Base-by-base conservation (phyloP, 768 basidiomycete species). In the Termitomyces sp. region DNA sequence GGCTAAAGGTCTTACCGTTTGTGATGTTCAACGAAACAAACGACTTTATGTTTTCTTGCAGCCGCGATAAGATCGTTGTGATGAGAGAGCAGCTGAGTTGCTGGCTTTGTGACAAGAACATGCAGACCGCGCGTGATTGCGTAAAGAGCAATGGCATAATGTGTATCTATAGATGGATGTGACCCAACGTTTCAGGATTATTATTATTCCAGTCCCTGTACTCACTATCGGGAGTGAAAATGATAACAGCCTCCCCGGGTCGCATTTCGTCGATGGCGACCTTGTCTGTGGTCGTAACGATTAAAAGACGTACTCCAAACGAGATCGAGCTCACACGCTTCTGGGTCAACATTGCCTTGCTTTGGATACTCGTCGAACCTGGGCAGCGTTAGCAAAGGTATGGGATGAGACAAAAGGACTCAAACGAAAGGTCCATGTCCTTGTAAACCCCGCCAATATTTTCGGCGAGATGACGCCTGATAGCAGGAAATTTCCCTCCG, bases 21-120 rank as follows among this genome's bases (percentile, higher is more conserved):
- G 75, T 94, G 92, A 68, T 96, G 93, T 70, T 97, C 95, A n/a
- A 96, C 94, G 69, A 91, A 93, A 72, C 91, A 93, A 2, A 93
- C 81, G 20, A 95, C 87, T 50, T 87, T 86, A 69, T 93, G 81
- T 72, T 89, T 83, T 65, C 79, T 83, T 35, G 95, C 91, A 12
- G 90, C 83, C 40, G 81, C 79, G 62, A 94, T 85, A 51, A 96
- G 80, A 33, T 82, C 81, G 61, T 83, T 85, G 72, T 97, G 95
- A 69, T 97, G 88, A 54, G 84, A 79, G 57, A 97, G 81, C 18
- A 91, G 78, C 67, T 96, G 88, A 0, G 92, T 93, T 4, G 93
- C 95, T 3, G 95, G 95, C 72, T 96, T 97, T 47, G 95, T 97
- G 61, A 96, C 82, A 43, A 96, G 84, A 52, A 96, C 94, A 69